Base-by-base conservation (phyloP, 345 rosid genomes). In the Anastatica hierochuntica region DNA sequence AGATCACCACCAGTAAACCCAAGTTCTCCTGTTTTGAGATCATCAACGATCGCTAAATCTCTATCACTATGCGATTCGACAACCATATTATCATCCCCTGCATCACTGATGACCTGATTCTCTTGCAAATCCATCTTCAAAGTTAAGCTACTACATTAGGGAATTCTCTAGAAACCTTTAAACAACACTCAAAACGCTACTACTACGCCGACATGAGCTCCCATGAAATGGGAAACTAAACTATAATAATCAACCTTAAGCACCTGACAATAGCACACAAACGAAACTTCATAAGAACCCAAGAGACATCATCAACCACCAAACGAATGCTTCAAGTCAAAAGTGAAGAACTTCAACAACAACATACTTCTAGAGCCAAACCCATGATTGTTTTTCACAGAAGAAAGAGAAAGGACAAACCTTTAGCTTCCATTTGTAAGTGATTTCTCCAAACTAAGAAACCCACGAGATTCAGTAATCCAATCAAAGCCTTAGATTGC, bases 101-200 rank as follows among this genome's bases (percentile, higher is more conserved):
- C 72, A 50, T 64, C 79, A 71, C 57, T 53, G 38, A 71, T 53
- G 38, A 71, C 76, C 62, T 69, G 65, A 27, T 53, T 62, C 31
- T 60, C 77, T 58, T 75, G 82, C 20, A 49, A 42, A 40, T 68
- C 76, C 68, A 75, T 30, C 55, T 61, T n/a, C 71, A 14, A 74
- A 61, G 40, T 64, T 72, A 45, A n/a, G n/a, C n/a, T n/a, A 68
- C 66, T 58, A 70, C 89, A 71, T 73, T 69, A 55, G 74, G 64
- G 49, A 3, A 5, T 79, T 79, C 85, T 71, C 71, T 51, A 52
- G 13, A 44, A 46, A 54, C 49, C 56, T 37, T 19, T n/a, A n/a
- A n/a, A 53, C 15, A 30, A 61, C 44, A 62, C 48, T 15, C 63
- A 2, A 31, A 43, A 55, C n/a, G 64, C 21, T 37, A 54, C 50